Evolutionary conservation across 371 early-diverging fungal genomes (phyloP).

Genomic region (Lichtheimia corymbifera): DNA sequence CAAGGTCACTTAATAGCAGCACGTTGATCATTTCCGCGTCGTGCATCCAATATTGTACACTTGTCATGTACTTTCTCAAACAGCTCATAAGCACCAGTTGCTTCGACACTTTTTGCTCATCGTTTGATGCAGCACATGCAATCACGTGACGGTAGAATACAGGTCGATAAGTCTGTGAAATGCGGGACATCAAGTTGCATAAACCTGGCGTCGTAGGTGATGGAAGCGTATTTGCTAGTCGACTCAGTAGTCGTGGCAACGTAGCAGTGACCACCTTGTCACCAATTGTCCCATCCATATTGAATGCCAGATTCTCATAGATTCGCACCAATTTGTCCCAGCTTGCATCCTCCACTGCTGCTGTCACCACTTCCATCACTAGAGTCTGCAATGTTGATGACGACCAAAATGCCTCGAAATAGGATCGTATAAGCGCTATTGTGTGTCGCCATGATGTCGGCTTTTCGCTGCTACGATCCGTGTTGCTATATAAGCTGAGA

Average conservation of each 20-base stretch:
- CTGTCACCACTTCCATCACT: constrained; percentile 28
- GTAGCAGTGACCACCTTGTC: constrained; percentile 35
- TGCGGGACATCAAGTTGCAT: constrained; percentile 36
- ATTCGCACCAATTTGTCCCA: constrained; percentile 20
- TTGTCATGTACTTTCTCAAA: constrained; percentile 51
- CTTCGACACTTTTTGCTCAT: constrained; percentile 47
- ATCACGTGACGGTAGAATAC: constrained; percentile 60
- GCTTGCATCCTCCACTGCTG: constrained; percentile 28
- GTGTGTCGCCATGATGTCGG: constrained; percentile 6
- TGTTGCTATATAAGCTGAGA: constrained; percentile 1
- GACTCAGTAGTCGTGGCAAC: constrained; percentile 31
- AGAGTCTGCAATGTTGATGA: constrained; percentile 29
- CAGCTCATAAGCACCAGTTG: constrained; percentile 48
- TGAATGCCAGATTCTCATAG: constrained; percentile 35
- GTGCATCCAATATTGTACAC: constrained; percentile 67
- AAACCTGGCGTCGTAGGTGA: constrained; percentile 28
- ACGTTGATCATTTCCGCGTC: constrained; percentile 68
- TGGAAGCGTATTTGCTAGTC: constrained; percentile 27
- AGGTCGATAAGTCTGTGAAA: constrained; percentile 40
- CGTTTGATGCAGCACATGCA: constrained; percentile 61
- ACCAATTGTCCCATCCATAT: constrained; percentile 28
- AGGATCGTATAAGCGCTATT: constrained; percentile 10
- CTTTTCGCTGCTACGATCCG: background rate
- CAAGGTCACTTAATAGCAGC: constrained; percentile 60
- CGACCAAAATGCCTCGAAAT: constrained; percentile 47